These are phyloP conservation scores for Strobilomyces echinocephalus DNA, from an alignment of 768 basidiomycete species.

Conservation along the genomic window DNA sequence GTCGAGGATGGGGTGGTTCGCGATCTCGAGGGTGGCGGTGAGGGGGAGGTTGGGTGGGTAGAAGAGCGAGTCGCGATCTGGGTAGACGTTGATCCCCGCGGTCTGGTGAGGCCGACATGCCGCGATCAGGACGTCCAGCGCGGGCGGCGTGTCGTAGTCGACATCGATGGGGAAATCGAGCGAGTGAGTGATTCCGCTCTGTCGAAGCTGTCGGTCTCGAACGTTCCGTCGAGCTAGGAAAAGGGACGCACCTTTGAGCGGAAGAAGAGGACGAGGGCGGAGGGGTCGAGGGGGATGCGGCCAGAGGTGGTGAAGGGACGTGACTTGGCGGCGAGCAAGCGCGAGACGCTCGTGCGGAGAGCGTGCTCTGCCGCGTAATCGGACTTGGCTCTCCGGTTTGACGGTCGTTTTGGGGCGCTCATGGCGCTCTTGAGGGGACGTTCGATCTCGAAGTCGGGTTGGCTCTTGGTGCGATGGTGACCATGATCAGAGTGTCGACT, in stretches of 20 bases:
- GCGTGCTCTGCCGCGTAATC: conserved; percentile 50
- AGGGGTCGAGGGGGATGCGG: conserved; percentile 64
- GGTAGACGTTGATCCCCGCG: conserved; percentile 46
- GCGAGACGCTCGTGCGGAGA: conserved; percentile 51
- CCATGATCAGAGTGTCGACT: conserved; percentile 30
- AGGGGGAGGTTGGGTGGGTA: conserved; percentile 71
- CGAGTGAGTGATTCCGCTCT: conserved; percentile 78
- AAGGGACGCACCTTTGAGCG: conserved; percentile 57
- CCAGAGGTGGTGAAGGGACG: conserved; percentile 64
- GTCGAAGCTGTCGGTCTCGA: conserved; percentile 1
- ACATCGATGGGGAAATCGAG: conserved; percentile 80
- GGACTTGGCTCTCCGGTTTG: conserved; percentile 31
- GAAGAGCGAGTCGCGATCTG: conserved; percentile 61
- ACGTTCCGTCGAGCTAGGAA: neutral
- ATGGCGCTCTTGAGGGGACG: conserved; percentile 38
- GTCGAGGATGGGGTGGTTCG: conserved; percentile 79
- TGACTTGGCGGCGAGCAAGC: conserved; percentile 54
- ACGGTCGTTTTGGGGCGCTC: conserved; percentile 29
- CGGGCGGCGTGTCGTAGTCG: conserved; percentile 67
- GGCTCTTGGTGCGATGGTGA: conserved; percentile 39
- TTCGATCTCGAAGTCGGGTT: conserved; percentile 66
- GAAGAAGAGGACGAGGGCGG: conserved; percentile 70
- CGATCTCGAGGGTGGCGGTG: conserved; percentile 71
- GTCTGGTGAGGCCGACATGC: conserved; percentile 65
- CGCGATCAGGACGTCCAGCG: conserved; percentile 72